Conservation (phyloP, 2,329 filamentous ascomycete species). For the Colletotrichum sp. region DNA sequence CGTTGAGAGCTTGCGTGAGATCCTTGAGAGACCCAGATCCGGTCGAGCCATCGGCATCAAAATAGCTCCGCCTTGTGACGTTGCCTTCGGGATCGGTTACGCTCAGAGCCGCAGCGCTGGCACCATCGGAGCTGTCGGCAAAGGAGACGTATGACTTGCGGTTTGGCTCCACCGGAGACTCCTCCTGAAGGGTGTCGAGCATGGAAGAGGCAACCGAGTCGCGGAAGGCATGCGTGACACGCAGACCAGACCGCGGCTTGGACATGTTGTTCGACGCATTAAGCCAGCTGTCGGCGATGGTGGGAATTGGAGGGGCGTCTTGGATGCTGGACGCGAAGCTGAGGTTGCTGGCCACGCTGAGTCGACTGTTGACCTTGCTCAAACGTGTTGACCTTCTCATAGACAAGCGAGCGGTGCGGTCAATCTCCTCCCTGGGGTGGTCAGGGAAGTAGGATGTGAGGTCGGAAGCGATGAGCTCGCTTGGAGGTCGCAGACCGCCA, state of each 20-base stretch:
- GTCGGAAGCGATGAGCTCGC: slow-evolving; percentile 96
- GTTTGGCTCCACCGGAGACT: slow-evolving; percentile 84
- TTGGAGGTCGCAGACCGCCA: slow-evolving; percentile 90
- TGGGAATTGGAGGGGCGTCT: slow-evolving; percentile 93
- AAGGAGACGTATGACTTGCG: slow-evolving; percentile 96
- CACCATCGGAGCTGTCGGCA: slow-evolving; percentile 76
- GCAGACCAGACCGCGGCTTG: slow-evolving; percentile 47
- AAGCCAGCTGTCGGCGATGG: slow-evolving; percentile 93
- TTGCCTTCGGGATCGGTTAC: slow-evolving; percentile 81
- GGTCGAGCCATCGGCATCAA: slow-evolving; percentile 79
- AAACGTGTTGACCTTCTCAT: slow-evolving; percentile 88
- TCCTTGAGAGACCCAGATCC: slow-evolving; percentile 79
- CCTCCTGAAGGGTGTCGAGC: slow-evolving; percentile 89
- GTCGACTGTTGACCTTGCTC: slow-evolving; percentile 89
- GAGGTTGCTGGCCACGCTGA: slow-evolving; percentile 92
- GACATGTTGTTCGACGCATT: slow-evolving; percentile 62
- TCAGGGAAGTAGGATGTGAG: slow-evolving; percentile 97
- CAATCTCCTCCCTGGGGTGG: slow-evolving; percentile 91
- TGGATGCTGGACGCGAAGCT: slow-evolving; percentile 92
- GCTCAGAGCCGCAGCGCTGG: slow-evolving; percentile 57
- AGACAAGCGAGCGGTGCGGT: slow-evolving; percentile 91
- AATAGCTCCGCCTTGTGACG: slow-evolving; percentile 76
- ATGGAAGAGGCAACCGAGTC: slow-evolving; percentile 90
- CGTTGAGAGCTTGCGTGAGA: slow-evolving; percentile 81
- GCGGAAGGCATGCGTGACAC: slow-evolving; percentile 69